These are phyloP conservation scores for Terfezia claveryi DNA, from an alignment of 495 filamentous ascomycete species.

Conservation along the genomic window DNA sequence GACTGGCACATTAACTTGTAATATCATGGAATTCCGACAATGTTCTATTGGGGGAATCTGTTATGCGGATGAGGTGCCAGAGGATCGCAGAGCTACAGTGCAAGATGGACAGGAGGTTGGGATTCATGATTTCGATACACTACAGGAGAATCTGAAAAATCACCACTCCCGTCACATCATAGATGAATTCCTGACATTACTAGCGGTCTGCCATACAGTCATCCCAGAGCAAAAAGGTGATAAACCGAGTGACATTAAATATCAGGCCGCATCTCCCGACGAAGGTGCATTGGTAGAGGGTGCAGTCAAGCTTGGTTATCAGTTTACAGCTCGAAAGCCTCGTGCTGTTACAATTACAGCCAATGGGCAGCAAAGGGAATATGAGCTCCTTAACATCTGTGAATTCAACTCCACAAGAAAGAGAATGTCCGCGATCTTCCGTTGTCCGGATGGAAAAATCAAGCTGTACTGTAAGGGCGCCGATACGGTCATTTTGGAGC, in stretches of 20 bases:
- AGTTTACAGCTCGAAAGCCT: slow-evolving; percentile 75
- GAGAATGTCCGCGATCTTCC: slow-evolving; percentile 91
- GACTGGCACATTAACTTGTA: slow-evolving; percentile 96
- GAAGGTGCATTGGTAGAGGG: slow-evolving; percentile 93
- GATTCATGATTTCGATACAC: slow-evolving; percentile 66
- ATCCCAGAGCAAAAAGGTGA: slow-evolving; percentile 72
- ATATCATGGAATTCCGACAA: slow-evolving; percentile 97
- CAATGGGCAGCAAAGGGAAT: slow-evolving; percentile 48
- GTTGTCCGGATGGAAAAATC: slow-evolving; percentile 89
- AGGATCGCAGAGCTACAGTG: slow-evolving; percentile 62
- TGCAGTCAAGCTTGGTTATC: slow-evolving; percentile 64
- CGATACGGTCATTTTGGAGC: slow-evolving; percentile 90
- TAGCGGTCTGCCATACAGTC: slow-evolving; percentile 89
- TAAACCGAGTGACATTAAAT: slow-evolving; percentile 66
- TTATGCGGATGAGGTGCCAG: slow-evolving; percentile 80
- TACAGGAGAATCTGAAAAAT: slow-evolving; percentile 48
- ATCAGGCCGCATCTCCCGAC: slow-evolving; percentile 93
- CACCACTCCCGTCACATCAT: slow-evolving; percentile 50
- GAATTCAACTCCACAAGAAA: slow-evolving; percentile 98
- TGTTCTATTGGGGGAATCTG: slow-evolving; percentile 81
- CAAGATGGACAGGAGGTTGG: slow-evolving; percentile 58
- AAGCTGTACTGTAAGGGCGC: slow-evolving; percentile 89
- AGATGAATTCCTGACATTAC: slow-evolving; percentile 69
- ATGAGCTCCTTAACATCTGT: slow-evolving; percentile 83
- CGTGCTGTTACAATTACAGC: slow-evolving; percentile 60